Evolutionary conservation across 805 yeast genomes (phyloP), one percentile per base, ranked within the genome.

Genomic region (Yamadazyma sp.): DNA sequence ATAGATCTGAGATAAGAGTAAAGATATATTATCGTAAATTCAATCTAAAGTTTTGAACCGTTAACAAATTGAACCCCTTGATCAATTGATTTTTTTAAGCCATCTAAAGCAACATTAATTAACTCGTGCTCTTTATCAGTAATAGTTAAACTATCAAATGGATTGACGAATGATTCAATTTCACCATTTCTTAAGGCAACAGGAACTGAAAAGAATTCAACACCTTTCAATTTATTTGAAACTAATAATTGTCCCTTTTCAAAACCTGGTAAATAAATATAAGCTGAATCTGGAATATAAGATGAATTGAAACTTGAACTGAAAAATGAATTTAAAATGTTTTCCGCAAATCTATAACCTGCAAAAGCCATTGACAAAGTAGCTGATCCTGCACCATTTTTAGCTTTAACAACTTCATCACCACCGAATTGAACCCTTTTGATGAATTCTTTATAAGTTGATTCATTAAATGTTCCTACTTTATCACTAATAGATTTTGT

Each of bases 291-390:
- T 4, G 74, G 69, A 12, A 65, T 37, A 13, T 19, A 35, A 12
- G 47, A 23, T 4, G 57, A 45, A 25, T 45, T 42, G 27, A 30
- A 38, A 31, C 43, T 38, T 22, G 55, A 49, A 4, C 45, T 33
- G 31, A 52, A 40, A 24, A 27, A 42, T 2, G 72, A 67, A 44
- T 53, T 53, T 49, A 67, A 55, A 39, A 67, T 61, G 49, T 69
- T 55, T 44, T 76, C 80, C 20, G 88, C 84, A 58, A 87, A 83
- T 49, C 81, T 75, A 70, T 76, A 86, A 23, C 95, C 96, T 23
- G 96, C 96, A 52, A 80, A 83, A 7, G 97, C 97, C 97, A 89
- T 91, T 20, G 95, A 85, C 48, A 89, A 73, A 23, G 98, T 89
- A 38, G 97, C 97, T 31, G 96, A 86, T 26, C 97, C 97, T 34